Evolutionary conservation across 1,284 basidiomycete genomes (phyloP).

Genomic region (Puccinia brachypodii): DNA sequence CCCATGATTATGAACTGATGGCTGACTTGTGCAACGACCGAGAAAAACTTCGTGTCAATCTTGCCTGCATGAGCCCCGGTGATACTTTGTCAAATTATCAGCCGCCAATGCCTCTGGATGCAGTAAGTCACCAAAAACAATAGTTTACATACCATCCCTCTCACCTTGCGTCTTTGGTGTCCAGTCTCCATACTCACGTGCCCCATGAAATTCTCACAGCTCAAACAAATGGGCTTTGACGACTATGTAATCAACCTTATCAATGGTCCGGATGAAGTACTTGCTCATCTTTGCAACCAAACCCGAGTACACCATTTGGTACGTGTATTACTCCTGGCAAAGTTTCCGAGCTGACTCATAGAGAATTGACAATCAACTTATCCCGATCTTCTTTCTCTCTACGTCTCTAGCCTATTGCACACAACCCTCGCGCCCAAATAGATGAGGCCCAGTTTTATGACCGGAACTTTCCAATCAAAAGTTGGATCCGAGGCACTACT

Average conservation of each 20-base stretch:
- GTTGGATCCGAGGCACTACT: conserved; percentile 35
- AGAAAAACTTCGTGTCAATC: conserved; percentile 32
- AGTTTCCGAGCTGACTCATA: neutral
- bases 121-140: conserved; percentile 4
- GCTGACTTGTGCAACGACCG: conserved; percentile 33
- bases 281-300: conserved; percentile 36
- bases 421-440: conserved; percentile 1
- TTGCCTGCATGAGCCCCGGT: conserved; percentile 38
- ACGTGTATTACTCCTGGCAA: neutral
- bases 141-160: neutral
- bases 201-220: neutral
- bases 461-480: conserved; percentile 31
- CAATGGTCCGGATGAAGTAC: conserved; percentile 40
- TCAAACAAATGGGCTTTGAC: conserved; percentile 37
- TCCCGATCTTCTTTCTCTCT: neutral
- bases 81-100: conserved; percentile 25
- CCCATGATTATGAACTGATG: conserved; percentile 45
- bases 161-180: neutral
- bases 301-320: conserved; percentile 26
- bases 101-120: conserved; percentile 9
- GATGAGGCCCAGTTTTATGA: conserved; percentile 24
- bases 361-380: neutral
- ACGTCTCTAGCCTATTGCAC: conserved; percentile 30
- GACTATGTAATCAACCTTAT: conserved; percentile 37
- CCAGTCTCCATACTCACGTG: neutral